Evolutionary conservation across 768 basidiomycete species (phyloP), one percentile per base, ranked within the genome.

Genomic region (Boletus insuetus): DNA sequence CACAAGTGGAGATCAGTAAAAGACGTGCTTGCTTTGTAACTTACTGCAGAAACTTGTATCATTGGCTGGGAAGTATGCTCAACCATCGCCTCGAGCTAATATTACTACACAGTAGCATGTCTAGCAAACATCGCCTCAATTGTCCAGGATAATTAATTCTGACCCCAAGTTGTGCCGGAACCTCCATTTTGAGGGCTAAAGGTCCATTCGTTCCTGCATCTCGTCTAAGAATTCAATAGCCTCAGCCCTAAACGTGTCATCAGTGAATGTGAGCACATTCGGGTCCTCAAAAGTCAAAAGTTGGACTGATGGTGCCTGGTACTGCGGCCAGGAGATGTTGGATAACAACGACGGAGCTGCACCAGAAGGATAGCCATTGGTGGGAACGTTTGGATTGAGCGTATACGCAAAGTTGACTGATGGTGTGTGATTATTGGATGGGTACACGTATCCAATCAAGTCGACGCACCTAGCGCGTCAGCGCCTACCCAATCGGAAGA

Each of bases 11-110:
- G 22, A 47, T 61, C 65, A 4, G 63, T 71, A 10, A 66, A 62
- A 48, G 65, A 70, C 46, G 65, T 58, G 4, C 58, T 70, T 46
- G 63, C 52, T 19, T 53, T 71, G 57, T 69, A 61, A 57, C 49
- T 29, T 16, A 19, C 11, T 29, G 8, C 37, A 51, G 40, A 26
- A 53, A 29, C 16, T 32, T 26, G 10, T 34, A 14, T 13, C 13
- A 14, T 34, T 11, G 34, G 34, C 34, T 34, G 13, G 34, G 12
- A 34, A 12, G 34, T 34, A 14, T 14, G 12, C 1, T 34, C 34
- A 35, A 35, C 13, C 34, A 13, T 35, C 34, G 6, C 34, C 34
- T 14, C 34, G 9, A 34, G 32, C 32, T 10, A 34, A 13, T 34
- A 8, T 32, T 5, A 34, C 24, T 12, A 6, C 10, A 34, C 34